Evolutionary conservation across 495 filamentous ascomycete species (phyloP).

Genomic region (Oleoguttula mirabilis): DNA sequence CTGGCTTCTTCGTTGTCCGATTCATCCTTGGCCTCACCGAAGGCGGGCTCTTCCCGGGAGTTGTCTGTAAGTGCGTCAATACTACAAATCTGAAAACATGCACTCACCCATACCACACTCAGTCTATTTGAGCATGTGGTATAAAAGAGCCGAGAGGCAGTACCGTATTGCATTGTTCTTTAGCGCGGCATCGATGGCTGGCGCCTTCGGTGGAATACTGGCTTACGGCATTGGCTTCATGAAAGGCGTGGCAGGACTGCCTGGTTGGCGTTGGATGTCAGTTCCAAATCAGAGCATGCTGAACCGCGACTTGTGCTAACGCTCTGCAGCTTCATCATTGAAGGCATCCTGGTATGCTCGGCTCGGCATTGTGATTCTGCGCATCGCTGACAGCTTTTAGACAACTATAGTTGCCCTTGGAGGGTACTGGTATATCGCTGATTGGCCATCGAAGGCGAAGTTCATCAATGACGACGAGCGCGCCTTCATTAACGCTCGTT

Average conservation of each 20-base stretch:
- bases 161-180: conserved; percentile 26
- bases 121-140: conserved; percentile 3
- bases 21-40: conserved; percentile 25
- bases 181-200: conserved; percentile 34
- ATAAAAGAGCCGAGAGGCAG: conserved; percentile 21
- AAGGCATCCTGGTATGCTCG: conserved; percentile 22
- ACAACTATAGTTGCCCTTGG: conserved; percentile 1
- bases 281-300: too few relatives aligned
- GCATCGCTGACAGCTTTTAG: not conserved
- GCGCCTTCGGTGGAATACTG: conserved; percentile 28
- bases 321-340: conserved; percentile 22
- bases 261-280: conserved; percentile 24
- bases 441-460: conserved; percentile 22
- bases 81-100: too few relatives aligned
- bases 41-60: conserved; percentile 28
- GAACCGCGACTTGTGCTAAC: too few relatives aligned
- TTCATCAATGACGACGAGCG: conserved; percentile 22
- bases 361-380: too few relatives aligned
- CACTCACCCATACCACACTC: too few relatives aligned
- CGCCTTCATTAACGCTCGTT: conserved; percentile 19
- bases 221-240: conserved; percentile 23
- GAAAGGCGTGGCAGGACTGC: conserved; percentile 13
- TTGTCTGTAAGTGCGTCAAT: too few relatives aligned
- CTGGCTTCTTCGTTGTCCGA: conserved; percentile 23
- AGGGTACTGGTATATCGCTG: conserved; percentile 25